Base-by-base conservation (phyloP, 306 rosid species). In the Ormosia emarginata region DNA sequence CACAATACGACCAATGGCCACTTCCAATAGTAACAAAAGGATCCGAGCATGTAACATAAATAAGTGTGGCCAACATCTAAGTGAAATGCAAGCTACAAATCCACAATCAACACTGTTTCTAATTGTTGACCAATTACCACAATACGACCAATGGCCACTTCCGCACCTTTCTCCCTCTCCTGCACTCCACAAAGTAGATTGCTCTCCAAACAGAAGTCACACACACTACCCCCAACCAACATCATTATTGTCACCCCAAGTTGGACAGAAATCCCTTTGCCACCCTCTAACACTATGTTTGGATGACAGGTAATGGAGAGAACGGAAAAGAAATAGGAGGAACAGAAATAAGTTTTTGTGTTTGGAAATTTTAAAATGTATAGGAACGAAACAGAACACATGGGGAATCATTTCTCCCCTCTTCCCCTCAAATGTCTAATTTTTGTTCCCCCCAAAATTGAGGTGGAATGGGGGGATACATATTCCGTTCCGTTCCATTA, bases 91-190 rank as follows among this genome's bases (percentile, higher is more conserved):
- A 3, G 59, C 67, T 10, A 11, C 33, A 29, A 29, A 58, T 58
- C 65, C 13, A 18, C 14, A 30, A 2, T 61, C 15, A 17, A 17
- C 3, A 55, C 40, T 33, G n/a, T 15, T 29, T 3, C 12, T 29
- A 58, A 3, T 61, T 5, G 1, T 32, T 61, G 11, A 58, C 52
- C 52, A 43, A 7, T 43, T 6, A 5, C 2, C 33, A 57, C 24
- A 24, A 24, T 24, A 24, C 49, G 1, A 50, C 37, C 75, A 67
- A 84, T 84, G 87, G 87, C 87, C 40, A 74, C 87, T 84, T 79
- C 87, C 4, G 41, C 85, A 41, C 17, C 79, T 14, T 43, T 74
- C 76, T 71, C 88, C 62, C 85, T 82, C 14, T 43, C 90, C 14
- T 71, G 78, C 61, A 44, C 79, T 64, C 80, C 85, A 17, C 84